Conservation (phyloP, 208 protist genomes). For the Zelonia costaricensis region DNA sequence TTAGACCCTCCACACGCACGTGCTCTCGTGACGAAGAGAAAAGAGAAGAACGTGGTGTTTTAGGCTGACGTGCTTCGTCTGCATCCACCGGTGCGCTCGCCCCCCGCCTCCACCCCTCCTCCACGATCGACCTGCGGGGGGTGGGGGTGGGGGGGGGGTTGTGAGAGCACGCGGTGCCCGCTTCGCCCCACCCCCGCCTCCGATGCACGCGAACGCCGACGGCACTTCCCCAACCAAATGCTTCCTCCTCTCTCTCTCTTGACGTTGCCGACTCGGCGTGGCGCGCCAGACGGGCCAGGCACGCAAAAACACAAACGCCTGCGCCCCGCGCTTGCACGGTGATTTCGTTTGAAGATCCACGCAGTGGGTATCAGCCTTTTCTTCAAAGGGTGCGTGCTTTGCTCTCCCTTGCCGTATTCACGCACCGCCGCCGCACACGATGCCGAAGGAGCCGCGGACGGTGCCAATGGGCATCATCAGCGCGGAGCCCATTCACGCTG, state of each 20-base stretch:
- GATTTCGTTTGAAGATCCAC: too few species aligned
- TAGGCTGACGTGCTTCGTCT: not conserved
- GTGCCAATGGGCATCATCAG: conserved; percentile 89
- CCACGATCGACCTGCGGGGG: not conserved
- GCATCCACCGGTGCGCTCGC: not conserved
- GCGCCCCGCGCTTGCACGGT: too few species aligned
- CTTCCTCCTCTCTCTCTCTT: too few species aligned
- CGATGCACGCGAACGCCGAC: too few species aligned
- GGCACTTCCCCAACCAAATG: too few species aligned
- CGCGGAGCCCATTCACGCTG: conserved; percentile 54
- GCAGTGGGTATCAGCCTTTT: too few species aligned
- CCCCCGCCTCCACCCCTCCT: not conserved
- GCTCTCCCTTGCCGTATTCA: not conserved
- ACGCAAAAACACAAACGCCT: too few species aligned
- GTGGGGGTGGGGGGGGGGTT: too few species aligned
- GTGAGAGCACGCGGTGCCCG: too few species aligned
- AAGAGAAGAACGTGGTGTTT: conserved; percentile 1
- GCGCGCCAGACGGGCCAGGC: not conserved
- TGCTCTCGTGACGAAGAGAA: not conserved
- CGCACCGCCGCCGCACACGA: conserved; percentile 6
- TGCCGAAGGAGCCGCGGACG: conserved; percentile 72
- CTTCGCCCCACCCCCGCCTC: too few species aligned
- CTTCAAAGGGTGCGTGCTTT: too few species aligned
- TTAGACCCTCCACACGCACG: not conserved
- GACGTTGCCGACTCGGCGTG: too few species aligned